Evolutionary conservation across 2,329 filamentous ascomycete genomes (phyloP), one percentile per base, ranked within the genome.

Genomic region (Alternaria atra): DNA sequence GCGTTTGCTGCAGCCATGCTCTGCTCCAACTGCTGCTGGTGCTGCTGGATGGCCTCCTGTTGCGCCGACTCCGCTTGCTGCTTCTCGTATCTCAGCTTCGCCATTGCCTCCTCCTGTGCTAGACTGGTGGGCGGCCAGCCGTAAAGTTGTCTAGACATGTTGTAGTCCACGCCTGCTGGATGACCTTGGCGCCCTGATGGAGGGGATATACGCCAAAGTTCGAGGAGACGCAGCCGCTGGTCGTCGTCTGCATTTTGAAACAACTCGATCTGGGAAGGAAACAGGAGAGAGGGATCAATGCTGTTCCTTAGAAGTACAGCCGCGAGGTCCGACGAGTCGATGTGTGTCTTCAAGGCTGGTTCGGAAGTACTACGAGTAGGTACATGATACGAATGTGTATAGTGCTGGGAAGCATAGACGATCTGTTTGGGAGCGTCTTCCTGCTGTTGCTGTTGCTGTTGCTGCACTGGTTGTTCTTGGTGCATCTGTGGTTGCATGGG

Each of bases 151-250:
- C 74, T 62, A 10, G 80, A 78, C 40, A 75, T 70, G 27, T 79
- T 77, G 63, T 85, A 86, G 42, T 83, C 85, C n/a, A 67, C 64
- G n/a, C 68, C 73, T 44, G 65, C 58, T 20, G 73, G 73, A 42
- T 69, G 67, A 4, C 73, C 73, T 50, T 77, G 75, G 13, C 74
- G 68, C n/a, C 76, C 74, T 35, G 71, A 63, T 0, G 91, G 91
- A 23, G 91, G 91, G 59, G 88, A 92, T 67, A 94, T 92, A 60
- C 88, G 89, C 93, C 93, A 97, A 15, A 97, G 87, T 76, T 97
- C 90, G 39, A 97, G 84, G 15, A 97, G 84, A 23, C 92, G 87
- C 58, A 89, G 81, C 72, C 90, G 88, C 77, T 97, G 92, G 43
- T 89, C 84, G 25, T 86, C 82, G 58, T 91, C 89, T 53, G 92